These are phyloP conservation scores for Teratosphaeria nubilosa DNA, from an alignment of 2,329 filamentous ascomycete genomes.

Conservation along the genomic window DNA sequence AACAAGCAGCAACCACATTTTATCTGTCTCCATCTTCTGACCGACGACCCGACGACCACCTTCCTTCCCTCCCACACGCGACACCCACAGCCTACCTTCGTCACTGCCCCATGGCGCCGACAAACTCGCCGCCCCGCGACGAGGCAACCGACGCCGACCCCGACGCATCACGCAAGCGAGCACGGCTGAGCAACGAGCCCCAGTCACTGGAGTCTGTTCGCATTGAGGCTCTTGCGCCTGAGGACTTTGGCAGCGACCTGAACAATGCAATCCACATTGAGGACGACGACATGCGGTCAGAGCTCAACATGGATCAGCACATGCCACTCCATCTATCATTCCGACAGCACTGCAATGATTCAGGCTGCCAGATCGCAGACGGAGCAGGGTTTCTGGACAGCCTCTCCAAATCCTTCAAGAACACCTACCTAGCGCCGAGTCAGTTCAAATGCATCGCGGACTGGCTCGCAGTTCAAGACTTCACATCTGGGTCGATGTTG, in stretches of 20 bases:
- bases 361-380: background rate
- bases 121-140: slow-evolving; percentile 26
- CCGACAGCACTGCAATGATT: background rate
- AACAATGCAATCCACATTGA: slow-evolving; percentile 31
- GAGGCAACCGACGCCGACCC: slow-evolving; percentile 35
- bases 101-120: slow-evolving; percentile 24
- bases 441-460: background rate
- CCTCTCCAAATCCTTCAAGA: background rate
- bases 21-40: background rate
- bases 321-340: slow-evolving; percentile 1
- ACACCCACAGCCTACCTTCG: background rate
- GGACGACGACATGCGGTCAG: slow-evolving; percentile 12
- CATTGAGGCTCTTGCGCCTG: slow-evolving; percentile 24
- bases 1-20: background rate
- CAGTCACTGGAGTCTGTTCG: slow-evolving; percentile 16
- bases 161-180: slow-evolving; percentile 37
- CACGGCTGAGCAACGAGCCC: slow-evolving; percentile 30
- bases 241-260: slow-evolving; percentile 29
- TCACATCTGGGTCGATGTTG: background rate
- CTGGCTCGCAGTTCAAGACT: slow-evolving; percentile 2
- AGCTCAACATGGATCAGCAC: slow-evolving; percentile 2
- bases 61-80: background rate
- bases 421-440: background rate
- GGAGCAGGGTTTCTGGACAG: background rate
- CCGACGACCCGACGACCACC: background rate